A percentile compares a stretch with the other conserved stretches of the same genome.
Conservation (phyloP, 495 filamentous ascomycete species). For the Massariosphaeria phaeospora region DNA sequence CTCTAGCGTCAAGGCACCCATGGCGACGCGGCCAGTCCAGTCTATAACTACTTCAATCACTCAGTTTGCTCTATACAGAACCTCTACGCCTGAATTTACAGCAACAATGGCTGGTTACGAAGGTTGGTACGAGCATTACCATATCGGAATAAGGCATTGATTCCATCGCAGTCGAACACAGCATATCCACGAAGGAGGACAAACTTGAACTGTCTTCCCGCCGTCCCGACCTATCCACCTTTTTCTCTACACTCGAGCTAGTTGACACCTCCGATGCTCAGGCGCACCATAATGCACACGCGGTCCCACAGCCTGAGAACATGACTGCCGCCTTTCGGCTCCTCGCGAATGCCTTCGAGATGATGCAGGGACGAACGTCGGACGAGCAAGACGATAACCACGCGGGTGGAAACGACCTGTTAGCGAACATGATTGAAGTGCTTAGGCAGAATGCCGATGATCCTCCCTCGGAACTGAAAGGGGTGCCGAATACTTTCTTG, state of each 20-base stretch:
- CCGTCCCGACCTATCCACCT: slow-evolving; percentile 80
- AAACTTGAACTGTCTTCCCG: slow-evolving; percentile 42
- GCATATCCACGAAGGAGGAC: slow-evolving; percentile 47
- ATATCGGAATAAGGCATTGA: slow-evolving; percentile 1
- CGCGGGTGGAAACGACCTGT: slow-evolving; percentile 44
- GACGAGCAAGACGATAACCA: slow-evolving; percentile 18
- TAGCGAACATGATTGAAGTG: slow-evolving; percentile 57
- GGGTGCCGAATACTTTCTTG: slow-evolving; percentile 74
- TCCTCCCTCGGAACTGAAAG: slow-evolving; percentile 64
- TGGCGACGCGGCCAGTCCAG: slow-evolving; percentile 7
- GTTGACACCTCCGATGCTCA: slow-evolving; percentile 49
- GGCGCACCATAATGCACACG: slow-evolving; percentile 54
- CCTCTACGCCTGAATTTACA: no score
- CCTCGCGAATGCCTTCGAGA: slow-evolving; percentile 55
- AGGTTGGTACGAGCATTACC: slow-evolving; percentile 26
- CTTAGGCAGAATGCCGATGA: slow-evolving; percentile 59
- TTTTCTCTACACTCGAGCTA: slow-evolving; percentile 71
- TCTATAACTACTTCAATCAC: no score
- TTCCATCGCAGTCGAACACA: slow-evolving; percentile 71
- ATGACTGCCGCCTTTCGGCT: slow-evolving; percentile 58
- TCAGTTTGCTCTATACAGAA: no score
- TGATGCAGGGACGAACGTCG: slow-evolving; percentile 37
- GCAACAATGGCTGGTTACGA: slow-evolving; percentile 42
- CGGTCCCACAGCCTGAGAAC: slow-evolving; percentile 68
- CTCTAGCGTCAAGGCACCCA: no score